Conservation (phyloP, 441 rosid species). For the Heliophila coronopifolia region DNA sequence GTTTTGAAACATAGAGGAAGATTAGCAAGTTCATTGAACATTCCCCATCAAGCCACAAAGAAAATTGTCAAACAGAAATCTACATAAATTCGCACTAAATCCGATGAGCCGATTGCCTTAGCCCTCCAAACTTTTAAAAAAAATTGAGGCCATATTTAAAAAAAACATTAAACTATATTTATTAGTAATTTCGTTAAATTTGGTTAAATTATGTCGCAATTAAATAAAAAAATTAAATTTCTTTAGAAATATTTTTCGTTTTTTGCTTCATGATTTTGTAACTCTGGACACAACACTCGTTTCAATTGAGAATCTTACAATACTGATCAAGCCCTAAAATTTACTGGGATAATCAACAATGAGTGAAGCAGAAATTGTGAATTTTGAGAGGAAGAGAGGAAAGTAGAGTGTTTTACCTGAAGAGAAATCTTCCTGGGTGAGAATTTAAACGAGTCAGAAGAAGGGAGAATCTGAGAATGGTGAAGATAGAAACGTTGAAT, state of each 20-base stretch:
- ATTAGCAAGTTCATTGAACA: conserved; percentile 27
- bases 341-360: not conserved
- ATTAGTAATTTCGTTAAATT: too few species aligned
- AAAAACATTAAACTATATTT: too few species aligned
- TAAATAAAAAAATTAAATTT: too few species aligned
- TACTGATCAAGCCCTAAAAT: not conserved
- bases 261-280: too few species aligned
- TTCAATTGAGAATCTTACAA: too few species aligned
- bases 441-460: conserved; percentile 30
- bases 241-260: too few species aligned
- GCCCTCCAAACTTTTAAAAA: too few species aligned
- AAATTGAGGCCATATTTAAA: too few species aligned
- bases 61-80: not conserved
- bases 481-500: conserved; percentile 29
- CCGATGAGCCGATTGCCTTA: too few species aligned
- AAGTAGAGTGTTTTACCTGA: conserved; percentile 36
- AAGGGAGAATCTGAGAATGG: conserved; percentile 29
- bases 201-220: too few species aligned
- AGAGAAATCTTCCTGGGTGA: conserved; percentile 34
- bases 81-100: not conserved
- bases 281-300: too few species aligned
- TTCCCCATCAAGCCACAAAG: not conserved
- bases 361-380: not conserved
- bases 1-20: conserved; percentile 26
- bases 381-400: not conserved